Conservation (phyloP, 2,329 filamentous ascomycete species). For the Talaromyces sp. region DNA sequence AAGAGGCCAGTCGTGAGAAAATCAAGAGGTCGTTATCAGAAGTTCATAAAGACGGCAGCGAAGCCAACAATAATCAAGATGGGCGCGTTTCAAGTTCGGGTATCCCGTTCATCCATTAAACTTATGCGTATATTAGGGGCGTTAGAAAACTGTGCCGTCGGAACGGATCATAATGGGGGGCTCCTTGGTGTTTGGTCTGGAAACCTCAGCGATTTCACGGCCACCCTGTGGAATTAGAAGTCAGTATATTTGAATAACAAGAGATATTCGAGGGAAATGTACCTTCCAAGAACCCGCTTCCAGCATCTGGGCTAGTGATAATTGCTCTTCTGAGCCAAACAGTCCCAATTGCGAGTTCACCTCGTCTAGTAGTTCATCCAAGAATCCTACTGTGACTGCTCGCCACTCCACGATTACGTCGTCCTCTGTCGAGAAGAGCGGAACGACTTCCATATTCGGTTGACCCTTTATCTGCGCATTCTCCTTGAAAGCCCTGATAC, state of each 20-base stretch:
- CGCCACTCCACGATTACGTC: constrained; percentile 82
- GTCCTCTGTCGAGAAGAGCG: constrained; percentile 71
- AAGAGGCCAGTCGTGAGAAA: constrained; percentile 14
- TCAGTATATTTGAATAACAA: constrained; percentile 22
- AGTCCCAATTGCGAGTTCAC: constrained; percentile 71
- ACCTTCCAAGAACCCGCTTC: constrained; percentile 99
- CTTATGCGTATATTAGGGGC: constrained; percentile 22
- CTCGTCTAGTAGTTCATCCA: constrained; percentile 70
- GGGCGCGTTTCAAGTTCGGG: constrained; percentile 28
- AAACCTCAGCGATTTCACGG: constrained; percentile 92
- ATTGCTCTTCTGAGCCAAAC: constrained; percentile 63
- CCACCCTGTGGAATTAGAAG: constrained; percentile 66
- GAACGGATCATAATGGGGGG: constrained; percentile 95
- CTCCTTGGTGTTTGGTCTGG: constrained; percentile 92
- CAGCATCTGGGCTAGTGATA: constrained; percentile 84
- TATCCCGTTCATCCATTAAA: constrained; percentile 31
- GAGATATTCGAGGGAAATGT: constrained; percentile 35
- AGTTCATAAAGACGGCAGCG: constrained; percentile 34
- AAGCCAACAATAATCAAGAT: constrained; percentile 15
- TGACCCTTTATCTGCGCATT: constrained; percentile 73
- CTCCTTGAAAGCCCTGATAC: constrained; percentile 68
- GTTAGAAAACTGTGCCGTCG: constrained; percentile 91
- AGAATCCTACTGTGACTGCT: constrained; percentile 72
- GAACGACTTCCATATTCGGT: constrained; percentile 72
- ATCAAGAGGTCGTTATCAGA: constrained; percentile 30